phyloP scores from a whole-genome alignment of 345 rosid species.

The Nasturtium officinale region DNA sequence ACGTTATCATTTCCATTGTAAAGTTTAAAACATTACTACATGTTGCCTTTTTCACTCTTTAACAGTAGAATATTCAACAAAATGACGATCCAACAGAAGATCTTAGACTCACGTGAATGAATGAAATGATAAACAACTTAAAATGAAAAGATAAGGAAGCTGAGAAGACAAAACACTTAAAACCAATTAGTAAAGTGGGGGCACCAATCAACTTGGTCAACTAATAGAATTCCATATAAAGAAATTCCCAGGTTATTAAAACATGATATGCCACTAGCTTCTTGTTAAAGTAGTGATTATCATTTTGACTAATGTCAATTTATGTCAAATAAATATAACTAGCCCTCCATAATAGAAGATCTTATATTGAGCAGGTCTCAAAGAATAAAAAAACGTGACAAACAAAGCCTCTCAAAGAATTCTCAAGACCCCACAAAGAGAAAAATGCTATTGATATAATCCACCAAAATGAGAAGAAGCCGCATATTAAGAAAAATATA shows the following conservation, averaged over 20 bases:
- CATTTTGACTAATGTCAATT: conserved; percentile 22
- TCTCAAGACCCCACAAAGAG: conserved; percentile 30
- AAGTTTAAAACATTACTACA: conserved; percentile 39
- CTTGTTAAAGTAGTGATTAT: conserved; percentile 10
- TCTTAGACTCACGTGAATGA: conserved; percentile 25
- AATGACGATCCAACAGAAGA: conserved; percentile 17
- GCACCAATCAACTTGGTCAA: conserved; percentile 44
- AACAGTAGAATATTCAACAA: conserved; percentile 4
- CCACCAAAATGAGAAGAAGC: conserved; percentile 26
- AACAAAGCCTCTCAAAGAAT: conserved; percentile 1
- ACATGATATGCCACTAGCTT: conserved; percentile 29
- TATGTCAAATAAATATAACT: not conserved
- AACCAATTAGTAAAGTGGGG: conserved; percentile 27
- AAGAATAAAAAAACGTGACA: conserved; percentile 23
- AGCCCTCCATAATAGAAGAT: not conserved
- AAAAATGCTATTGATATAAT: conserved; percentile 7
- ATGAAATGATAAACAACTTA: conserved; percentile 36
- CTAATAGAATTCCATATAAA: conserved; percentile 15
- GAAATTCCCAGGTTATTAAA: conserved; percentile 6
- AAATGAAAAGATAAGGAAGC: conserved; percentile 34
- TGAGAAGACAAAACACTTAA: conserved; percentile 47
- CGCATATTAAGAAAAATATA: conserved; percentile 24
- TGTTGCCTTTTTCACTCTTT: conserved; percentile 39
- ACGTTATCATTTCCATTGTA: conserved; percentile 36
- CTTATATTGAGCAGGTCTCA: not conserved